A percentile compares a stretch with the other conserved stretches of the same genome.
Evolutionary conservation across 179 eudicot species (phyloP).

Genomic region (Actinidia polygama): DNA sequence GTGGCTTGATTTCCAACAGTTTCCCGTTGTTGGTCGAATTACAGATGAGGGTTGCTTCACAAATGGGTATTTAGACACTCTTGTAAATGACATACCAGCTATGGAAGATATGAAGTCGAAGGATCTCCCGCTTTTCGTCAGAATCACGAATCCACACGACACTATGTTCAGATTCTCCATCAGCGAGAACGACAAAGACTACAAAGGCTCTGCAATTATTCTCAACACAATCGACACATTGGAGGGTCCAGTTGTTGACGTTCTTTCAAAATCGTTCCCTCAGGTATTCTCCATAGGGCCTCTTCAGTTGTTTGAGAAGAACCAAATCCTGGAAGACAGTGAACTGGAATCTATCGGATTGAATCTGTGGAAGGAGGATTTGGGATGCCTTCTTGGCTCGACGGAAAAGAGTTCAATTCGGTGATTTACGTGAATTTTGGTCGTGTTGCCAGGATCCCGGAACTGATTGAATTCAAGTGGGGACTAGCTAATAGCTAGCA

Average conservation of each 20-base stretch:
- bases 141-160: neutral
- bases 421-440: constrained; percentile 21
- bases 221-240: neutral
- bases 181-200: neutral
- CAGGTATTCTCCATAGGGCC: constrained; percentile 4
- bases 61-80: constrained; percentile 4
- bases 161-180: neutral
- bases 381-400: constrained; percentile 11
- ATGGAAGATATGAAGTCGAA: neutral
- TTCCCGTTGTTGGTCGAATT: neutral
- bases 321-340: neutral
- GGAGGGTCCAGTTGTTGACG: neutral
- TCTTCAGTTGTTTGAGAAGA: neutral
- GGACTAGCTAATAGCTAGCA: constrained; percentile 30
- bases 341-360: neutral
- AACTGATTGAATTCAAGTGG: constrained; percentile 31
- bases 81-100: neutral
- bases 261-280: neutral
- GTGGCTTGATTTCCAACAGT: too few relatives aligned
- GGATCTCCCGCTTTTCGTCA: constrained; percentile 1
- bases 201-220: neutral
- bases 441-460: neutral
- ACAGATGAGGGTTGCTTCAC: neutral
- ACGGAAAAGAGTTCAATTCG: constrained; percentile 6
- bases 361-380: constrained; percentile 20